phyloP scores from a whole-genome alignment of 495 filamentous ascomycete species.

The Penicillium canariense region DNA sequence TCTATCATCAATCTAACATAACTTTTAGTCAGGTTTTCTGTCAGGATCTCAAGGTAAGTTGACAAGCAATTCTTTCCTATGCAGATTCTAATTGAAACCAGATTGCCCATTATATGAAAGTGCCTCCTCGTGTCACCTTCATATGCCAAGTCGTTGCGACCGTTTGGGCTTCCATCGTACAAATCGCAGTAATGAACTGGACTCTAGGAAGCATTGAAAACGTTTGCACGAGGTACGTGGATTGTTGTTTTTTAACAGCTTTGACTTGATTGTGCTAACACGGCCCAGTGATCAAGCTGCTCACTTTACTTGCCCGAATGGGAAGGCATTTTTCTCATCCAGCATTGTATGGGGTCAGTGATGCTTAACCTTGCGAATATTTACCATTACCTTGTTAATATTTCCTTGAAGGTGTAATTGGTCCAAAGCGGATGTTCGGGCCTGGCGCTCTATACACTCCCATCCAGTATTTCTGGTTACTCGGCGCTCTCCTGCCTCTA shows the following conservation, averaged over 20 bases:
- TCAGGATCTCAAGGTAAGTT: conserved; percentile 18
- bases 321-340: conserved; percentile 58
- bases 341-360: conserved; percentile 52
- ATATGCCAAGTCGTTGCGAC: conserved; percentile 60
- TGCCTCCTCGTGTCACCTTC: conserved; percentile 62
- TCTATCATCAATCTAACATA: neutral
- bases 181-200: conserved; percentile 57
- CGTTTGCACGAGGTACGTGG: conserved; percentile 54
- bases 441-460: conserved; percentile 55
- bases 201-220: conserved; percentile 54
- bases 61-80: conserved; percentile 33
- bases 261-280: neutral
- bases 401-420: conserved; percentile 47
- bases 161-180: conserved; percentile 58
- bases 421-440: conserved; percentile 60
- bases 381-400: neutral
- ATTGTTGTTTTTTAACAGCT: conserved; percentile 17
- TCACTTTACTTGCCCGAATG: conserved; percentile 59
- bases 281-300: conserved; percentile 35
- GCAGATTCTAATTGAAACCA: too few species aligned
- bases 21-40: conserved; percentile 16
- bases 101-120: conserved; percentile 64
- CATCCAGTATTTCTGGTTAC: conserved; percentile 54
- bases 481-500: conserved; percentile 53
- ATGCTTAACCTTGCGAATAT: neutral